A percentile compares a stretch with the other conserved stretches of the same genome.
These are phyloP conservation scores for Pseudophaeomoniella oleicola DNA, from an alignment of 2,329 filamentous ascomycete genomes.

Conservation along the genomic window DNA sequence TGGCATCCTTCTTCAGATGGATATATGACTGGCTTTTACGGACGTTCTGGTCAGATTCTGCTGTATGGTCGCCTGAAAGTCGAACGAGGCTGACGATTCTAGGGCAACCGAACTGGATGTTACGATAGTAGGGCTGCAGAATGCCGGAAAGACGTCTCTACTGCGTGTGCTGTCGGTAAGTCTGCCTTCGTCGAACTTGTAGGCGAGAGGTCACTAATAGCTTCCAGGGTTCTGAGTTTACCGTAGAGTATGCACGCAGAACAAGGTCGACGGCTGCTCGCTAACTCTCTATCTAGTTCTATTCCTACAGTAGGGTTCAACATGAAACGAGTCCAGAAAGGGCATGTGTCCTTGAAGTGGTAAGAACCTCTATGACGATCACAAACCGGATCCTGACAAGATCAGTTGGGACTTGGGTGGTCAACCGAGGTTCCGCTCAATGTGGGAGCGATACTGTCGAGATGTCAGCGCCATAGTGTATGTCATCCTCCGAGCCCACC, in stretches of 20 bases:
- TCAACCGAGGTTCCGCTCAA: conserved; percentile 88
- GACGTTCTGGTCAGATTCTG: conserved; percentile 71
- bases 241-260: conserved; percentile 68
- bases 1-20: conserved; percentile 84
- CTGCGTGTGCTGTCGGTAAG: conserved; percentile 89
- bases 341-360: conserved; percentile 96
- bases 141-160: conserved; percentile 93
- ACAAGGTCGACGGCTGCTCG: conserved; percentile 2
- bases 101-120: conserved; percentile 99
- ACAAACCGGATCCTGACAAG: conserved; percentile 5
- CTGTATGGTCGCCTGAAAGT: conserved; percentile 12
- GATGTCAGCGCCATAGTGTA: conserved; percentile 93
- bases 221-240: conserved; percentile 86
- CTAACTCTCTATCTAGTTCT: conserved; percentile 47
- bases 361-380: conserved; percentile 16
- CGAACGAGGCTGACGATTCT: too few species aligned
- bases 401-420: conserved; percentile 85
- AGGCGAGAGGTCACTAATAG: neutral
- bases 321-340: conserved; percentile 95
- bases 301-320: conserved; percentile 98
- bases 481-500: conserved; percentile 14
- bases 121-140: conserved; percentile 96
- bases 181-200: conserved; percentile 7
- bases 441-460: conserved; percentile 99
- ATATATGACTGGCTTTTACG: conserved; percentile 98